phyloP scores from a whole-genome alignment of 768 basidiomycete genomes.

The Leccinum barrowsii region DNA sequence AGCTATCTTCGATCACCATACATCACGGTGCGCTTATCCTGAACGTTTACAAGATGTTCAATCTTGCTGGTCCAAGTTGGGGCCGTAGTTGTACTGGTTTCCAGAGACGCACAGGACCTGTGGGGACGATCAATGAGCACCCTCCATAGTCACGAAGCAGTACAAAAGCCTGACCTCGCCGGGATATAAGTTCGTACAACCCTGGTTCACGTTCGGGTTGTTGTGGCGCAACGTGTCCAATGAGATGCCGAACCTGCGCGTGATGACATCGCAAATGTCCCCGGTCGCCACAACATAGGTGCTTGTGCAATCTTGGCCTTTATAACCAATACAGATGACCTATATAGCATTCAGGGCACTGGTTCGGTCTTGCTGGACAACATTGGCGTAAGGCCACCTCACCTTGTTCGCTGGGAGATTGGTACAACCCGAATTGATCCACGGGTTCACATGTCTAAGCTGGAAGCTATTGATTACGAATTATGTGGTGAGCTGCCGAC shows the following conservation, averaged over 20 bases:
- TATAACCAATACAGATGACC: conserved; percentile 52
- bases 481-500: background rate
- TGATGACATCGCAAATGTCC: background rate
- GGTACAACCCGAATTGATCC: no score
- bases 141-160: background rate
- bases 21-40: background rate
- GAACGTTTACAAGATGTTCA: background rate
- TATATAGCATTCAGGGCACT: conserved; percentile 12
- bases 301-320: conserved; percentile 49
- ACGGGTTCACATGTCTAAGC: conserved; percentile 57
- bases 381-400: background rate
- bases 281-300: background rate
- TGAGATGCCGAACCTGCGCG: background rate
- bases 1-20: no score
- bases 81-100: background rate
- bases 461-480: conserved; percentile 42
- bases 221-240: background rate
- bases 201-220: background rate
- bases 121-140: background rate
- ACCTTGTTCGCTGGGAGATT: conserved; percentile 19
- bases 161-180: background rate
- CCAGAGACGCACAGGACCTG: background rate
- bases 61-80: background rate
- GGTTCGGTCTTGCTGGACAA: background rate
- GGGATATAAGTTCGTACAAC: background rate